phyloP scores from a whole-genome alignment of 805 yeast species.

The Saccharomycopsis malanga region DNA sequence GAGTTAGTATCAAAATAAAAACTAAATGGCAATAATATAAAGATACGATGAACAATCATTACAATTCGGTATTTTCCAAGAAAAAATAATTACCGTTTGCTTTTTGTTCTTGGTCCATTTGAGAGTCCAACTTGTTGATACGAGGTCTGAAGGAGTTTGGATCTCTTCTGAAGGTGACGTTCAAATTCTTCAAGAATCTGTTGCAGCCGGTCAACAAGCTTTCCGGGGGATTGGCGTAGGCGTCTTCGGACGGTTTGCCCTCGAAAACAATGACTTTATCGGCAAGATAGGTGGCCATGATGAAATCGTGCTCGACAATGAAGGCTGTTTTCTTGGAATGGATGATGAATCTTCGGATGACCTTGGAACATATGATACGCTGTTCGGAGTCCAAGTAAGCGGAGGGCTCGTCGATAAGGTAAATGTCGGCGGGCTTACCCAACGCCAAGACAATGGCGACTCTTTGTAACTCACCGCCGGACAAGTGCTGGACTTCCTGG shows the following conservation, averaged over 20 bases:
- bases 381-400: slow-evolving; percentile 99
- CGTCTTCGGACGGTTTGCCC: slow-evolving; percentile 83
- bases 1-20: too few species aligned
- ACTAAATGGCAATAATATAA: too few species aligned
- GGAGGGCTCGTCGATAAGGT: slow-evolving; percentile 96
- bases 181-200: slow-evolving; percentile 90
- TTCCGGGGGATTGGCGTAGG: slow-evolving; percentile 85
- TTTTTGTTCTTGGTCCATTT: slow-evolving; percentile 98
- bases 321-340: slow-evolving; percentile 99
- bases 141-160: slow-evolving; percentile 98
- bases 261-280: slow-evolving; percentile 98
- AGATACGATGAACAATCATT: neutral
- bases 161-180: slow-evolving; percentile 98
- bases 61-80: slow-evolving; percentile 35
- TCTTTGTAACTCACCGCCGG: slow-evolving; percentile 99
- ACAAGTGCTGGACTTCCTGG: slow-evolving; percentile 94
- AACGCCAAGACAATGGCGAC: slow-evolving; percentile 94
- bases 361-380: slow-evolving; percentile 98
- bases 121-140: slow-evolving; percentile 95
- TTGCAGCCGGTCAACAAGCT: slow-evolving; percentile 95
- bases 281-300: slow-evolving; percentile 99
- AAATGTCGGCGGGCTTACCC: slow-evolving; percentile 93
- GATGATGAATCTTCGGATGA: slow-evolving; percentile 90
- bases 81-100: slow-evolving; percentile 89
- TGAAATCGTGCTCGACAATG: slow-evolving; percentile 98